Conservation (phyloP, 2,329 filamentous ascomycete genomes). For the Aspergillus fumigatus region DNA sequence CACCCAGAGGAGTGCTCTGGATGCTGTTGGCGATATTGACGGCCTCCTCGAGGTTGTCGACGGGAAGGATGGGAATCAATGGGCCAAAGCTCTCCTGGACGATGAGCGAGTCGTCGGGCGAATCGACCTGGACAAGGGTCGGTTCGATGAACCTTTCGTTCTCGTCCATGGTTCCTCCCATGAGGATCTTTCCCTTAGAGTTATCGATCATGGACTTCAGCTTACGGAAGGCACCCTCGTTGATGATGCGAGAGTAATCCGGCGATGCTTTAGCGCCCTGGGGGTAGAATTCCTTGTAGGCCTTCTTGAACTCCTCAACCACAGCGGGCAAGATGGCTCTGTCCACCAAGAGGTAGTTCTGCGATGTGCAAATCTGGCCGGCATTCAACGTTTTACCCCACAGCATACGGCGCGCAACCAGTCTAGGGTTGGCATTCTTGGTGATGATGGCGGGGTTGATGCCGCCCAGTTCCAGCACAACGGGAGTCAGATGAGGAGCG, state of each 20-base stretch:
- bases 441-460: conserved; percentile 89
- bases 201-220: conserved; percentile 89
- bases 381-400: conserved; percentile 87
- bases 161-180: conserved; percentile 81
- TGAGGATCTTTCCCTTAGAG: conserved; percentile 74
- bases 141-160: conserved; percentile 80
- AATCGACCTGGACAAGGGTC: conserved; percentile 81
- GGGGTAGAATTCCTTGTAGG: conserved; percentile 75
- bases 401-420: conserved; percentile 77
- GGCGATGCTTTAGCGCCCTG: conserved; percentile 71
- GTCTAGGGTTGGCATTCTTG: conserved; percentile 69
- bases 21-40: conserved; percentile 76
- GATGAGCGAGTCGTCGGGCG: conserved; percentile 71
- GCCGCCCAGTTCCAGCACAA: conserved; percentile 85
- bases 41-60: conserved; percentile 76
- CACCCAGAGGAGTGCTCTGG: conserved; percentile 74
- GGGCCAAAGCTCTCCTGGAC: conserved; percentile 87
- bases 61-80: conserved; percentile 76
- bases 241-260: conserved; percentile 78
- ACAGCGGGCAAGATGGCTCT: conserved; percentile 67
- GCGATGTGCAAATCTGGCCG: conserved; percentile 86
- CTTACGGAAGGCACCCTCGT: conserved; percentile 70
- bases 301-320: conserved; percentile 66
- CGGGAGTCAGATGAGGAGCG: conserved; percentile 80
- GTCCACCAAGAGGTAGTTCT: conserved; percentile 89